A percentile compares a stretch with the other conserved stretches of the same genome.
Evolutionary conservation across 1,139 yeast genomes (phyloP).

Genomic region (Pichia sp.): DNA sequence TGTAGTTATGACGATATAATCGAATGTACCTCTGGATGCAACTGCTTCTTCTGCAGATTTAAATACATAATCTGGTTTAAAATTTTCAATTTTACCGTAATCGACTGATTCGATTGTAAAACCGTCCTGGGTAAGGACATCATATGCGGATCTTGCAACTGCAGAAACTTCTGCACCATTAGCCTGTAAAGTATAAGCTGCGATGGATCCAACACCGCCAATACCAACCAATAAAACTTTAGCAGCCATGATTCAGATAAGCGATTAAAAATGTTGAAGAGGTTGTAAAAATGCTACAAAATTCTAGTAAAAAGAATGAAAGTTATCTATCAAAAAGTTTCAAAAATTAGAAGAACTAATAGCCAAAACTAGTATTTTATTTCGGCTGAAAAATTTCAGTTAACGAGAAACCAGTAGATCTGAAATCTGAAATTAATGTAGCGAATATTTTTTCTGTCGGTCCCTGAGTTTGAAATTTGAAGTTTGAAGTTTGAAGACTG

Average conservation of each 20-base stretch:
- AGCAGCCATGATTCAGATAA: conserved; percentile 17
- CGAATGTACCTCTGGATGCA: conserved; percentile 44
- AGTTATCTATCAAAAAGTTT: too few species aligned
- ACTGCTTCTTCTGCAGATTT: conserved; percentile 28
- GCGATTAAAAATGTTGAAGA: too few species aligned
- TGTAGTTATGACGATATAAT: conserved; percentile 61
- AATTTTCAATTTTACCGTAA: conserved; percentile 50
- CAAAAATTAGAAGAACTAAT: too few species aligned
- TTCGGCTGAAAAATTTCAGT: too few species aligned
- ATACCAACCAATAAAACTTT: conserved; percentile 55
- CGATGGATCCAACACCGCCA: conserved; percentile 72
- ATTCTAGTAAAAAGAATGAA: too few species aligned
- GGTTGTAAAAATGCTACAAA: too few species aligned
- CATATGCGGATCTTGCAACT: conserved; percentile 59
- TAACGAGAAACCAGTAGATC: too few species aligned
- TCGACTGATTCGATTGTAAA: conserved; percentile 54
- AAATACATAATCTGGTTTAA: conserved; percentile 48
- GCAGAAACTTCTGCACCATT: conserved; percentile 54
- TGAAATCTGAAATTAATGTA: too few species aligned
- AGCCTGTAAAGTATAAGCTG: conserved; percentile 52
- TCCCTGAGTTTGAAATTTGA: too few species aligned
- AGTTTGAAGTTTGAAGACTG: too few species aligned
- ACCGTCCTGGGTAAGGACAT: conserved; percentile 45
- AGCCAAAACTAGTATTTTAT: too few species aligned
- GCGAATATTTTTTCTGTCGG: too few species aligned